Conservation (phyloP, 2,329 filamentous ascomycete species). For the Truncatella angustata region DNA sequence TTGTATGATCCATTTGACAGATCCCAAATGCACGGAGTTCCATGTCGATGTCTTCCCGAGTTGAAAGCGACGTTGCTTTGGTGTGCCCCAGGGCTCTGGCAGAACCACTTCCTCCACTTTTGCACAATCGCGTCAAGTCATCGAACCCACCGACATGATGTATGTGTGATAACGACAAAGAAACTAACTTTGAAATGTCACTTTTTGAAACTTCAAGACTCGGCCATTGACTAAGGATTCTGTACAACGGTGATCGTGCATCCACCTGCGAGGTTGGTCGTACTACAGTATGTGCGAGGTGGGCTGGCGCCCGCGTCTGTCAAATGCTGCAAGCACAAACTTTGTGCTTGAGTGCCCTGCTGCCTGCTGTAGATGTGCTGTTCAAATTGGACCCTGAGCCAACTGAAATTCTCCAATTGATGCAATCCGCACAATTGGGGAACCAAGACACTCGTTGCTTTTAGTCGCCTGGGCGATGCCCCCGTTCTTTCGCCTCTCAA, state of each 20-base stretch:
- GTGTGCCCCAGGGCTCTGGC: neutral
- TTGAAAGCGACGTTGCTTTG: conserved; percentile 3
- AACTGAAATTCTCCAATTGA: too few species aligned
- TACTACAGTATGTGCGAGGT: neutral
- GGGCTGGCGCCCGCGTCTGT: neutral
- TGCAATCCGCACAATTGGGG: too few species aligned
- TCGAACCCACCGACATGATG: too few species aligned
- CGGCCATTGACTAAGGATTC: too few species aligned
- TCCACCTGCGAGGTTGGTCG: neutral
- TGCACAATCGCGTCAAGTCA: neutral
- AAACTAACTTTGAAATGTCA: too few species aligned
- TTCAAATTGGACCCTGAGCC: too few species aligned
- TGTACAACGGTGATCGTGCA: neutral
- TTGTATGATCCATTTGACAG: neutral
- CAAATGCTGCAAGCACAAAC: neutral
- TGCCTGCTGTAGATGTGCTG: too few species aligned
- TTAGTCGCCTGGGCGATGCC: neutral
- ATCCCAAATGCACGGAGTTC: neutral
- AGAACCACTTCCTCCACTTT: neutral
- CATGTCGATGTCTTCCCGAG: neutral
- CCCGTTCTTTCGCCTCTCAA: neutral
- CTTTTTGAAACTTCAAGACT: too few species aligned
- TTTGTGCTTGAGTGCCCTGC: neutral
- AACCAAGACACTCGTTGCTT: neutral
- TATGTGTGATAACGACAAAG: too few species aligned